Conservation (phyloP, 2,329 filamentous ascomycete species). For the Capronia epimyces region DNA sequence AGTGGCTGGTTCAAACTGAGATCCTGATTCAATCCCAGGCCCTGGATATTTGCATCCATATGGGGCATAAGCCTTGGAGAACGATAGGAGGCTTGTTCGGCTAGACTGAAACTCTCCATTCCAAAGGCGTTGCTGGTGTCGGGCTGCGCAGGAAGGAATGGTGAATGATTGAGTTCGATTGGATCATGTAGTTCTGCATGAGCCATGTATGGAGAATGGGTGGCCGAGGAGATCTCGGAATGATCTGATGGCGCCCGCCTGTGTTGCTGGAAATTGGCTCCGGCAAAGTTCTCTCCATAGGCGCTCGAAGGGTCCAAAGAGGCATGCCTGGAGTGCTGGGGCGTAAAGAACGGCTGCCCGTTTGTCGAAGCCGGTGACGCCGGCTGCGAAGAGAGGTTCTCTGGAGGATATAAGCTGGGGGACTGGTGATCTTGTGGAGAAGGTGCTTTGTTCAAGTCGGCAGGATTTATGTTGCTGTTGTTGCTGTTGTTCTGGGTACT, state of each 20-base stretch:
- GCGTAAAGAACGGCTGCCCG: constrained; percentile 46
- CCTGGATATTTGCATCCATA: constrained; percentile 43
- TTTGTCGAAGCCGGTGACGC: constrained; percentile 52
- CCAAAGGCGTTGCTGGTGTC: constrained; percentile 73
- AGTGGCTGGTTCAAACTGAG: constrained; percentile 38
- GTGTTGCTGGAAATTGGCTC: constrained; percentile 68
- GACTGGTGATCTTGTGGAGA: constrained; percentile 50
- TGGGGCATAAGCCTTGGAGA: constrained; percentile 64
- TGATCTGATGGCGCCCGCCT: constrained; percentile 82
- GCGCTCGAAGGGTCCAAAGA: constrained; percentile 58
- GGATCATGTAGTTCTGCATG: constrained; percentile 74
- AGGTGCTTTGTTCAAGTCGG: constrained; percentile 44
- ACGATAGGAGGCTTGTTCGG: constrained; percentile 57
- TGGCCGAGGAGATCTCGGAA: constrained; percentile 80
- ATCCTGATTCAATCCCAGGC: constrained; percentile 16
- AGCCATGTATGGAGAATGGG: constrained; percentile 74
- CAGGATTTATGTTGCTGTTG: constrained; percentile 39
- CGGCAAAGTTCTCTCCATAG: constrained; percentile 48
- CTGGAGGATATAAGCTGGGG: constrained; percentile 53
- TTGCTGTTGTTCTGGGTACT: constrained; percentile 31
- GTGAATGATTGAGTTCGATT: constrained; percentile 67
- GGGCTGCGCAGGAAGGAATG: constrained; percentile 66
- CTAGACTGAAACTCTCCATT: constrained; percentile 75
- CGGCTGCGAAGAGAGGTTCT: constrained; percentile 45
- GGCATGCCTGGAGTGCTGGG: constrained; percentile 54